These are phyloP conservation scores for Sporisorium sorghi DNA, from an alignment of 1,284 basidiomycete species.

Conservation along the genomic window DNA sequence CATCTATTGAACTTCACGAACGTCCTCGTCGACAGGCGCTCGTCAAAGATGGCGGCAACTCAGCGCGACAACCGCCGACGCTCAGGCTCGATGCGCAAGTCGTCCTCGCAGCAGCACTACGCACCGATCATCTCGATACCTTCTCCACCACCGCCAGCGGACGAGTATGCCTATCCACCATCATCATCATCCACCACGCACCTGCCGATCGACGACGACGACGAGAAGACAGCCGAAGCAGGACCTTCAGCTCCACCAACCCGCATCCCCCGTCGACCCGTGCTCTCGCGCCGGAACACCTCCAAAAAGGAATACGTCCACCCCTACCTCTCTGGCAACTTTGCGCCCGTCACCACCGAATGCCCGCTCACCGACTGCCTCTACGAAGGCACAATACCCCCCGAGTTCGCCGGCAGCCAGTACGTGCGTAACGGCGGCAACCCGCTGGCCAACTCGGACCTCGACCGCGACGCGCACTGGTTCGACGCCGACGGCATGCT, in stretches of 20 bases:
- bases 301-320: conserved; percentile 58
- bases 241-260: conserved; percentile 15
- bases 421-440: conserved; percentile 73
- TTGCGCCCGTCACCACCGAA: conserved; percentile 66
- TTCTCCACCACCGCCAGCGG: conserved; percentile 17
- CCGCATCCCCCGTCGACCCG: conserved; percentile 31
- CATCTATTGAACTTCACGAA: not conserved
- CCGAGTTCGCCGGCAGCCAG: conserved; percentile 66
- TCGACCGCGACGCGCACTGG: conserved; percentile 66
- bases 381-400: conserved; percentile 63
- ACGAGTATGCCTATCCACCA: conserved; percentile 10
- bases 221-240: conserved; percentile 3
- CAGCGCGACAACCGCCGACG: conserved; percentile 9
- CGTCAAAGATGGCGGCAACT: conserved; percentile 6
- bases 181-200: conserved; percentile 14
- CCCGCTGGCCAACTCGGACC: conserved; percentile 63
- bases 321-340: conserved; percentile 69
- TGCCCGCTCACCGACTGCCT: conserved; percentile 63
- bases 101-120: conserved; percentile 8
- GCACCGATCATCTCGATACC: conserved; percentile 26
- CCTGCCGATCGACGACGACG: conserved; percentile 4
- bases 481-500: conserved; percentile 71
- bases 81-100: conserved; percentile 22
- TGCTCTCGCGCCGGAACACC: conserved; percentile 30
- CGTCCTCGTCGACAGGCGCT: not conserved